Conservation (phyloP, 1,139 yeast species). For the Blastobotrys niveus region DNA sequence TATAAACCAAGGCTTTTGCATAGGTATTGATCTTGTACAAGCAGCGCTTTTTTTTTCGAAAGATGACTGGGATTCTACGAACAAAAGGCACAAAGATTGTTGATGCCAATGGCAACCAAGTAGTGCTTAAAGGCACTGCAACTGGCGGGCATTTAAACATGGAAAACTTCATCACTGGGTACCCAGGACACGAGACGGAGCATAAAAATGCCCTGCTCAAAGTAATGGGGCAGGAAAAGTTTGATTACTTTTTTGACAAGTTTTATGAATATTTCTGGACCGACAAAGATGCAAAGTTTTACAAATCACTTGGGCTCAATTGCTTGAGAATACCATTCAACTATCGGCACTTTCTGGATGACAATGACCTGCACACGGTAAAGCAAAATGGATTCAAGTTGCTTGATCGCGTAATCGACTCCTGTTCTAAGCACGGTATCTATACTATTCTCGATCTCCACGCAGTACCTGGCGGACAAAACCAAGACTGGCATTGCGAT, state of each 20-base stretch:
- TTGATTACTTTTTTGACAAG: constrained; percentile 42
- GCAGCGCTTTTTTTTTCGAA: too few species aligned
- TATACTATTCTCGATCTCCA: constrained; percentile 45
- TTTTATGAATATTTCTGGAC: constrained; percentile 48
- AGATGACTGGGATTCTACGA: constrained; percentile 13
- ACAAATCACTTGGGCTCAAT: constrained; percentile 39
- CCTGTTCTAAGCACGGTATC: constrained; percentile 37
- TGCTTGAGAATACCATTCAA: constrained; percentile 46
- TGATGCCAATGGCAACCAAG: constrained; percentile 34
- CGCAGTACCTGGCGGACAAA: constrained; percentile 46
- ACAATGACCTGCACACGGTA: constrained; percentile 38
- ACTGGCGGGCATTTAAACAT: constrained; percentile 46
- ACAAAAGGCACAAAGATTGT: constrained; percentile 42
- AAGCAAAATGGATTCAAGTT: constrained; percentile 41
- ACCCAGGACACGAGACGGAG: constrained; percentile 46
- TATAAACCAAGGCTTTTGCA: too few species aligned
- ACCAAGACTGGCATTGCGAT: constrained; percentile 48
- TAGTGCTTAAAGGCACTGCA: constrained; percentile 42
- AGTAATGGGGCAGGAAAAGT: constrained; percentile 42
- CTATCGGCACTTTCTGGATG: constrained; percentile 43
- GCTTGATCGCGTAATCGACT: constrained; percentile 39
- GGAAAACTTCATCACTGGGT: constrained; percentile 49
- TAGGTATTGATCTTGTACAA: too few species aligned
- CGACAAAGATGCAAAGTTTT: constrained; percentile 41
- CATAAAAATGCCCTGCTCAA: constrained; percentile 38